Evolutionary conservation across 352 stramenopile genomes (phyloP), one percentile per base, ranked within the genome.

Genomic region (Globisporangium solare): DNA sequence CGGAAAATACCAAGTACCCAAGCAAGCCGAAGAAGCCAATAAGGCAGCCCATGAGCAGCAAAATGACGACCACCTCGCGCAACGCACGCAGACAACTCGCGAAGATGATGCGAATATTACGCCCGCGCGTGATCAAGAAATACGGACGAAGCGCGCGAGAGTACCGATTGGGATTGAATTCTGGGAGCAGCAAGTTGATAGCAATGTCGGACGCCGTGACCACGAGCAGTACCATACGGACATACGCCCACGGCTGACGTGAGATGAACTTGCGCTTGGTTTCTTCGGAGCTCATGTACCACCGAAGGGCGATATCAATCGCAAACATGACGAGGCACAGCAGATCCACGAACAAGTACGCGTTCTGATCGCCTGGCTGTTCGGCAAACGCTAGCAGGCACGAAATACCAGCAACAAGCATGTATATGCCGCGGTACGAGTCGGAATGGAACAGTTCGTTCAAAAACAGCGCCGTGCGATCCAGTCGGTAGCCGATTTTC

Each of bases 21-120:
- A 90, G 63, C 10, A 93, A 55, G 17, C 83, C 83, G 47, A 93
- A 91, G 65, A 93, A 93, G 2, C 64, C 69, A 22, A 93, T 75
- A 61, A 93, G 82, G 59, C 77, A 90, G 43, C 87, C 86, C 51
- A 72, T 80, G 41, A 93, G 53, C 45, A 74, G 55, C 35, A 93
- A 61, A 52, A 93, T 76, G 39, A 93, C 75, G 49, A 86, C 37
- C 21, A 93, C 81, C 42, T 93, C 74, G 6, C 80, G 64, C 53
- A 93, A 57, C 8, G 83, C 83, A 35, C 86, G 83, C 39, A 93
- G 49, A 46, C 83, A 91, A 49, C 83, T 93, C 31, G 74, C 84
- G 55, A 93, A 93, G 52, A 93, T 90, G 47, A 93, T 86, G 47
- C 83, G 83, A 32, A 93, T 86, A 53, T 93, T 93, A 51, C 83